phyloP scores from a whole-genome alignment of 805 yeast species.

The Isabelozyma pseudorhagii region DNA sequence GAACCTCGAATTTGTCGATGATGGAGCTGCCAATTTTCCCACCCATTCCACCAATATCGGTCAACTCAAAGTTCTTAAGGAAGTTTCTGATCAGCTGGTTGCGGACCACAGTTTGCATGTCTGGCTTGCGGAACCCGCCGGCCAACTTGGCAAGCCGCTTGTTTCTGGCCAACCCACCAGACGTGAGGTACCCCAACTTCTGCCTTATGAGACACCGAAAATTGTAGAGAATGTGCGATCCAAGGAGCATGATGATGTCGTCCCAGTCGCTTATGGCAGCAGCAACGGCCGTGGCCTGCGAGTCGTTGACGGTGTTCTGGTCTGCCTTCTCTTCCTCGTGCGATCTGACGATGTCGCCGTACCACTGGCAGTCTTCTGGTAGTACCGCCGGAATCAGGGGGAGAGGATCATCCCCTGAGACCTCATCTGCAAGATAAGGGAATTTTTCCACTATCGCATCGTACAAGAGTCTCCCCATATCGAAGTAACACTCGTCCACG shows the following conservation, averaged over 20 bases:
- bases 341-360: constrained; percentile 22
- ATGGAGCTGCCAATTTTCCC: constrained; percentile 78
- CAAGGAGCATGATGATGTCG: constrained; percentile 67
- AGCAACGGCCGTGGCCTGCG: not conserved
- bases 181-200: constrained; percentile 75
- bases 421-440: constrained; percentile 39
- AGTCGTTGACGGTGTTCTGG: not conserved
- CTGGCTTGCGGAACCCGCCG: constrained; percentile 81
- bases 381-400: constrained; percentile 44
- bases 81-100: constrained; percentile 49
- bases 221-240: constrained; percentile 54
- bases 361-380: constrained; percentile 29
- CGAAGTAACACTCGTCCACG: constrained; percentile 89
- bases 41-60: constrained; percentile 87
- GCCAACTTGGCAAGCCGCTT: constrained; percentile 84
- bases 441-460: constrained; percentile 36
- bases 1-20: constrained; percentile 46
- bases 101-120: constrained; percentile 74
- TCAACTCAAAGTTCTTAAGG: constrained; percentile 56
- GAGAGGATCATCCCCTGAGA: constrained; percentile 16
- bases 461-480: constrained; percentile 67
- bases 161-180: constrained; percentile 80
- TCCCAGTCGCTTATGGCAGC: constrained; percentile 57
- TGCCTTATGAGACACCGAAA: constrained; percentile 52
- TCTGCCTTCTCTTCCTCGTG: constrained; percentile 9